Base-by-base conservation (phyloP, 2,329 filamentous ascomycete species). In the Mollisia scopiformis region DNA sequence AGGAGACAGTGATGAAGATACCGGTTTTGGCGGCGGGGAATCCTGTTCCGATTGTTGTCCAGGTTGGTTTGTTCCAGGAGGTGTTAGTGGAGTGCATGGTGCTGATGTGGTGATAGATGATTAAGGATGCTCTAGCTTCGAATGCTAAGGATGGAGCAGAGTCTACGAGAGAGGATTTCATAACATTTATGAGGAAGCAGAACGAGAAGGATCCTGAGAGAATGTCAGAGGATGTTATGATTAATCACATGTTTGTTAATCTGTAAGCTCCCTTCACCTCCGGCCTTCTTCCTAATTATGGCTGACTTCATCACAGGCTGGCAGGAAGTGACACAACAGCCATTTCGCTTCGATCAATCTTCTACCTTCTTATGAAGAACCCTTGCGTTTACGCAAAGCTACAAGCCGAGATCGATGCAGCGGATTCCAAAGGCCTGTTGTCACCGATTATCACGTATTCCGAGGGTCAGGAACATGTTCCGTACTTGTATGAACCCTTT, bases 241-340 rank as follows among this genome's bases (percentile, higher is more conserved):
- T 57, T 2, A 63, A 55, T 21, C 58, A 63, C 28, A n/a, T 46
- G 37, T 39, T 43, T 14, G 54, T 41, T n/a, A 63, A 63, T 43
- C 16, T 63, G 54, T 58, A 33, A 55, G 54, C 23, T 25, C 50
- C 8, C 19, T 19, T 28, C 30, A 8, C 19, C 56, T n/a, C 7
- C 14, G 3, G 11, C 28, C 33, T 25, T 3, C 3, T 19, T 53
- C 16, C n/a, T 13, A n/a, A n/a, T n/a, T n/a, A n/a, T 13, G 6
- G 27, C 16, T 27, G 23, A 39, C 27, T 52, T n/a, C 13, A 47
- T 37, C 21, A 25, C 25, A 59, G 59, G 8, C 21, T 62, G 7
- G 64, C 59, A 0, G 64, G 59, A 4, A 59, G 57, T 33, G 64
- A 66, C 23, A 65, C 59, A 3, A 66, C 62, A 2, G 58, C 64